Evolutionary conservation across 108 stramenopile genomes (phyloP), one percentile per base, ranked within the genome.

Genomic region (Parietichytrium sp.): DNA sequence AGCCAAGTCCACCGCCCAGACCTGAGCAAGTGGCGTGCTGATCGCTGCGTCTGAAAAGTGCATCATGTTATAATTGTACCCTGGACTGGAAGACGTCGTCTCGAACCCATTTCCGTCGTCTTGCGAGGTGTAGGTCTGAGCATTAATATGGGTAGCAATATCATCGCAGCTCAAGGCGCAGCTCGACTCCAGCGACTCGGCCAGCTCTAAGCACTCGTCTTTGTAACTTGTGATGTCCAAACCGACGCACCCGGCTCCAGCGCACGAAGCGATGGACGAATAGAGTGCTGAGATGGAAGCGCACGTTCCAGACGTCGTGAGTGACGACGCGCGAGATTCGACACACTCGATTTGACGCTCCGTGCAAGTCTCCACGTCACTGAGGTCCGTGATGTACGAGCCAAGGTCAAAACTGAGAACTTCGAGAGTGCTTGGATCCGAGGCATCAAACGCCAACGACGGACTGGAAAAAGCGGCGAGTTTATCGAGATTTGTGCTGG

Each of bases 111-210:
- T 42, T 13, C 61, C 61, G 8, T 10, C 61, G 42, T 42, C 45
- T 42, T 72, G 38, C 38, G 36, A 72, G 20, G 10, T n/a, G 20
- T 72, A 72, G 7, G 33, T 23, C 61, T 72, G 61, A 23, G 61
- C 61, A 25, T 72, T 72, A 38, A 72, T 38, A 25, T 72, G 61
- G 12, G 45, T 33, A 8, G 61, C 61, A 20, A 72, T 33, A 20
- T 72, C 61, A 2, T n/a, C 45, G 61, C 61, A 72, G 38, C 38
- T 72, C 38, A 42, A 42, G 23, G 18, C 42, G 61, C 61, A 72
- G 13, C 18, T 18, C 16, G 7, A 7, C 16, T 72, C 61, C 42
- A 45, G 61, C 0, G 2, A 16, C 6, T 33, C 61, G 42, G 45
- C 1, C 0, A 45, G 38, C 0, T 38, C 33, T 12, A 72, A 42